phyloP scores from a whole-genome alignment of 2,329 filamentous ascomycete species.

The Raffaelea albimanens region DNA sequence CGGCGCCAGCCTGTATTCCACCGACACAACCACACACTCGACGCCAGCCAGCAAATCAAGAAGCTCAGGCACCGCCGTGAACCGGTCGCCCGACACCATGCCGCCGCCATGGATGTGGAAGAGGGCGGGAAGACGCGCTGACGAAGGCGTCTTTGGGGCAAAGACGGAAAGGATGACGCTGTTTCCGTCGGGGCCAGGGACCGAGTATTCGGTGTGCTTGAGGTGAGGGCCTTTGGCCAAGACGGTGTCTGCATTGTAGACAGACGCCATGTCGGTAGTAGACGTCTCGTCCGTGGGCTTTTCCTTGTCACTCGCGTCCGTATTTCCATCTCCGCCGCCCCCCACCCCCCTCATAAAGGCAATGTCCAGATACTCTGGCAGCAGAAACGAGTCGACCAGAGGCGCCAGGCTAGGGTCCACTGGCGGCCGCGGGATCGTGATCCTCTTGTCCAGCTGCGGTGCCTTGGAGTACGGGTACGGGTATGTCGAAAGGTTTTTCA shows the following conservation, averaged over 20 bases:
- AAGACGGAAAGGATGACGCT: neutral
- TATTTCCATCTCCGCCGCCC: no score
- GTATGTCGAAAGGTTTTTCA: neutral
- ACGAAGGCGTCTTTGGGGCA: neutral
- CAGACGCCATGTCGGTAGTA: neutral
- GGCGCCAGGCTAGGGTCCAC: neutral
- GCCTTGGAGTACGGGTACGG: constrained; percentile 1
- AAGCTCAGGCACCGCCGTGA: neutral
- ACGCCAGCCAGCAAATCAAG: neutral
- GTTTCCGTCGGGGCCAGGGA: neutral
- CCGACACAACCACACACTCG: neutral
- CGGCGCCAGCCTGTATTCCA: constrained; percentile 2
- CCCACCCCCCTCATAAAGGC: neutral
- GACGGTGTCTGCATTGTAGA: neutral
- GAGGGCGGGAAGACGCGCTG: neutral
- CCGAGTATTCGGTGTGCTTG: neutral
- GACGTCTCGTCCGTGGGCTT: neutral
- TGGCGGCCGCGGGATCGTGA: neutral
- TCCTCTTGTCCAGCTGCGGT: neutral
- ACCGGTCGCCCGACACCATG: neutral
- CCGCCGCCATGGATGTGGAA: constrained; percentile 3
- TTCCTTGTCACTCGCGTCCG: no score
- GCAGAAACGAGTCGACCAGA: neutral
- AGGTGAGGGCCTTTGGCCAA: neutral
- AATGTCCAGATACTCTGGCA: neutral